Evolutionary conservation across 1,139 yeast genomes (phyloP).

Genomic region (Geotrichum restrictum): DNA sequence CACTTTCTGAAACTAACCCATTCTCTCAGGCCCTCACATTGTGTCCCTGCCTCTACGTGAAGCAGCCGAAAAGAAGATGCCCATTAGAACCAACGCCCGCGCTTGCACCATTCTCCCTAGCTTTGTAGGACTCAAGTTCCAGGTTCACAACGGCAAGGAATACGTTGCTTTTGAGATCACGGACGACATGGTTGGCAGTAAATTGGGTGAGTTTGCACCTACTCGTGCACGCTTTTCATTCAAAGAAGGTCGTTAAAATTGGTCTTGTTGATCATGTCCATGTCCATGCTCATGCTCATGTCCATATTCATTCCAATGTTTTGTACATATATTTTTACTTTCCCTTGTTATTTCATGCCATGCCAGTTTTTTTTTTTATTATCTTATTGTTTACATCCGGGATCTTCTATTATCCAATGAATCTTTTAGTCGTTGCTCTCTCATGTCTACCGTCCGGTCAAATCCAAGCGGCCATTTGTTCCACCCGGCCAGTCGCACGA

Average conservation of each 20-base stretch:
- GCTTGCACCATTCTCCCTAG: conserved; percentile 91
- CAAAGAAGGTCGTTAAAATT: conserved; percentile 52
- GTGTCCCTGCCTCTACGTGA: conserved; percentile 89
- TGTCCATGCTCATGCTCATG: background rate
- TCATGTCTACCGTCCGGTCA: conserved; percentile 76
- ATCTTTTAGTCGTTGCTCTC: conserved; percentile 69
- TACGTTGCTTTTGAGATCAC: conserved; percentile 83
- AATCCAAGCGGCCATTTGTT: conserved; percentile 74
- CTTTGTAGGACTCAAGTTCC: conserved; percentile 89
- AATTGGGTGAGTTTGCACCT: conserved; percentile 91
- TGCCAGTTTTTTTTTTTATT: conserved; percentile 1
- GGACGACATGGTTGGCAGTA: conserved; percentile 97
- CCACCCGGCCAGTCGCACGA: conserved; percentile 83
- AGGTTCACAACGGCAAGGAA: conserved; percentile 93
- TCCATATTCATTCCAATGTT: background rate
- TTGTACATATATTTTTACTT: conserved; percentile 3
- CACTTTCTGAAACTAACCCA: background rate
- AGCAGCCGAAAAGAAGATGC: conserved; percentile 74
- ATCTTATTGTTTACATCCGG: background rate
- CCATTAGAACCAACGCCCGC: conserved; percentile 91
- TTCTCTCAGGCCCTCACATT: conserved; percentile 73
- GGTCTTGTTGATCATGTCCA: background rate
- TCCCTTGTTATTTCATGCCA: no score
- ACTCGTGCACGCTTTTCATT: conserved; percentile 84
- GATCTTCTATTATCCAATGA: conserved; percentile 34